Conservation (phyloP, 331 rosid species). For the Pyracantha coccinea region DNA sequence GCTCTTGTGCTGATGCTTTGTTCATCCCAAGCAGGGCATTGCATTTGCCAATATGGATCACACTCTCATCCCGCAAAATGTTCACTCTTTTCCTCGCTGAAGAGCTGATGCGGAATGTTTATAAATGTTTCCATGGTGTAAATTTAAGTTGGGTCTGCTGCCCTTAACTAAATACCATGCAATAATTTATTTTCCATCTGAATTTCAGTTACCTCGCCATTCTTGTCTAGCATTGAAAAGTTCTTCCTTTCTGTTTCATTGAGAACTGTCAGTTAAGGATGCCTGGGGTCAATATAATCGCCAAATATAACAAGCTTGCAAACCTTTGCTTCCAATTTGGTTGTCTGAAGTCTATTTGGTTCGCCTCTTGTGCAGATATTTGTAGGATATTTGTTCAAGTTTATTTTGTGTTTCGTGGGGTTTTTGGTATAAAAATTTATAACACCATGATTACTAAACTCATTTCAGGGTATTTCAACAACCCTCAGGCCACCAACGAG, state of each 20-base stretch:
- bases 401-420: too few species aligned
- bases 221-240: not conserved
- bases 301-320: not conserved
- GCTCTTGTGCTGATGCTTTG: not conserved
- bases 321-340: not conserved
- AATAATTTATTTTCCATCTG: not conserved
- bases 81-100: not conserved
- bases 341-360: not conserved
- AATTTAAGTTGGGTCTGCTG: not conserved
- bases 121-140: not conserved
- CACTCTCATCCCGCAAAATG: not conserved
- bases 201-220: not conserved
- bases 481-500: constrained; percentile 60
- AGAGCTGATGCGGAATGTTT: not conserved
- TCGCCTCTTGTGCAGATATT: too few species aligned
- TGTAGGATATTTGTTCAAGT: too few species aligned
- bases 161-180: not conserved
- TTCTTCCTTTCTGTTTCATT: not conserved
- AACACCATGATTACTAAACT: not conserved
- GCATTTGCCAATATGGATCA: not conserved
- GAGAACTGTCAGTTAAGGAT: not conserved
- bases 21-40: not conserved
- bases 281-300: not conserved
- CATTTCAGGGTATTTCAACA: constrained; percentile 69
- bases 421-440: not conserved